Base-by-base conservation (phyloP, 2,329 filamentous ascomycete species). In the Diaporthe caulivora region DNA sequence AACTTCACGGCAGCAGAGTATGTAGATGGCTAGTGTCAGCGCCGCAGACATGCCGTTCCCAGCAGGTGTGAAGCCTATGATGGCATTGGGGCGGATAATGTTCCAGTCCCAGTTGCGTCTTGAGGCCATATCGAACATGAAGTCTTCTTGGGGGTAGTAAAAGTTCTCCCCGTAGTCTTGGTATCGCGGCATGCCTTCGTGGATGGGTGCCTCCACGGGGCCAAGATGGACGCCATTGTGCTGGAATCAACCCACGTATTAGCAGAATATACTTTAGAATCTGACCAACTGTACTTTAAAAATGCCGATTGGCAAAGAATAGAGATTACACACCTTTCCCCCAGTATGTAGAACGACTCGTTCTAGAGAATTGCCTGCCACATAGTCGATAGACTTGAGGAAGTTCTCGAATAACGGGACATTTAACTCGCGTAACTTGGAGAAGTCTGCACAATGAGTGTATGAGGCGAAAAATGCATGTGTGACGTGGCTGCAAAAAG, bases 161-260 rank as follows among this genome's bases (percentile, higher is more conserved):
- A 87, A 87, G 76, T 85, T 87, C 7, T 81, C 79, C 3, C 83
- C 84, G 55, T 80, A 77, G 4, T 79, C 78, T 11, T 81, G 81
- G 6, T 86, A 77, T 78, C 81, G 82, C 2, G 81, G 80, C 64
- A 86, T 83, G 4, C 78, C 77, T 76, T 87, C 85, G 21, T 81
- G 75, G 77, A 87, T 81, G 5, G 85, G 85, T 65, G 83, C 81
- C 74, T 86, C 86, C 3, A 80, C 77, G 2, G 77, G 78, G 2
- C 85, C 85, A 1, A 87, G 80, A 72, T 88, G 86, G 3, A 87
- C 84, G 21, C 85, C 84, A 74, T 87, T 87, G 70, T 87, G 84
- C 76, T 87, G 86, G n/a, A 24, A 3, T 24, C 5, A 29, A 79
- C 4, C 10, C 11, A 21, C 77, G 18, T 84, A 1, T 81, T 83